A percentile compares a stretch with the other conserved stretches of the same genome.
These are phyloP conservation scores for Suhomyces wounanorum DNA, from an alignment of 1,139 yeast species.

Conservation along the genomic window DNA sequence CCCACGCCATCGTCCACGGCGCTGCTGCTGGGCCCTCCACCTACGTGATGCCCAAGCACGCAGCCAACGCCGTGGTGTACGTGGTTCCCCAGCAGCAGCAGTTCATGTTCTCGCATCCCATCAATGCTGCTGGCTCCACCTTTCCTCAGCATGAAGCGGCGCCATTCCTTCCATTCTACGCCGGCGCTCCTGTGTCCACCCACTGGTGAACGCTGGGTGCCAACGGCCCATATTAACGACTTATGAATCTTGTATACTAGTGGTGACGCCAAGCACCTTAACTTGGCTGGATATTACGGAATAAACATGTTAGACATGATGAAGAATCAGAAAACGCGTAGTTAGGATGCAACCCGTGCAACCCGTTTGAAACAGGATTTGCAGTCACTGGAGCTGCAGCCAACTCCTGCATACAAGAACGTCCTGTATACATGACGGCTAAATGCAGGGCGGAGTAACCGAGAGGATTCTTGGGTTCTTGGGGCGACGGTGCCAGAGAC, in stretches of 20 bases:
- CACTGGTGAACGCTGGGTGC: not conserved
- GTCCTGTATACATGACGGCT: too few species aligned
- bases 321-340: not conserved
- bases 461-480: not conserved
- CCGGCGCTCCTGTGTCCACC: not conserved
- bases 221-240: not conserved
- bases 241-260: slow-evolving; percentile 4
- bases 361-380: slow-evolving; percentile 1
- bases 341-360: not conserved
- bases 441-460: not conserved
- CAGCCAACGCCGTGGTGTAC: slow-evolving; percentile 4
- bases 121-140: not conserved
- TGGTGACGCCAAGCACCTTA: slow-evolving; percentile 10
- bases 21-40: not conserved
- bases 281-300: slow-evolving; percentile 7
- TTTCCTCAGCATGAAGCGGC: slow-evolving; percentile 6
- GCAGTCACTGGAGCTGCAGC: not conserved
- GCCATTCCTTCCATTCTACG: slow-evolving; percentile 3
- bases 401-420: not conserved
- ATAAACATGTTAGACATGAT: slow-evolving; percentile 1
- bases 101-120: slow-evolving; percentile 6
- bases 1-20: not conserved
- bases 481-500: not conserved
- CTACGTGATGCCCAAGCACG: slow-evolving; percentile 3
- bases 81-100: slow-evolving; percentile 11